Evolutionary conservation across 2,329 filamentous ascomycete genomes (phyloP), one percentile per base, ranked within the genome.

Genomic region (Trichoderma sp.): DNA sequence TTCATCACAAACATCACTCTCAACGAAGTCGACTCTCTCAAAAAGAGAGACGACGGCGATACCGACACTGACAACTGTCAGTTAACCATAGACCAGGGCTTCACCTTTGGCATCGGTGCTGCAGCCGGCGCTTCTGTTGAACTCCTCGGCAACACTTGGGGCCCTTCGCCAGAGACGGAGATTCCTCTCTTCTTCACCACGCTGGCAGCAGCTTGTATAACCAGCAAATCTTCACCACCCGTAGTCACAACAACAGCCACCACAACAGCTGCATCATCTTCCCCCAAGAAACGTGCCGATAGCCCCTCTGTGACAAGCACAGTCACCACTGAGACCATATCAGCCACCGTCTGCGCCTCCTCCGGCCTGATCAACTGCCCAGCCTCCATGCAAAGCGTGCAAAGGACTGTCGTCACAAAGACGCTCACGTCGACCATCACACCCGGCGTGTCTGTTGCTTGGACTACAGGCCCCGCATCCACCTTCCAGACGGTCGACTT

Each of bases 121-220:
- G 81, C 80, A 1, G 87, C 86, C 5, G 88, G 88, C 1, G 87
- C 87, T 0, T 86, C 85, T 0, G 74, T 89, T 0, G 82, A 78
- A 2, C 64, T 88, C 5, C 78, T 77, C 1, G 73, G 75, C 0
- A 74, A 83, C 15, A 84, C 82, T 0, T 90, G 85, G 85, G 88
- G 87, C 0, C 86, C 86, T 0, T 76, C 81, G 0, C 83, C 85
- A 0, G 76, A 79, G 23, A 86, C 84, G 0, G 81, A 83, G 12
- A 81, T 85, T 3, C 85, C 87, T 0, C 80, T 90, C 53, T 89
- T 82, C 74, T 87, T 84, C 74, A 89, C 87, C 0, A 86, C 84
- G 0, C 74, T 89, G 0, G 80, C 81, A 0, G 79, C 82, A 30
- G 78, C 78, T 2, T 88, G 86, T 74, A 83, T 78, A 3, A 75